Evolutionary conservation across 257 asterid species (phyloP), one percentile per base, ranked within the genome.

Genomic region (Solanum bulbocastanum): DNA sequence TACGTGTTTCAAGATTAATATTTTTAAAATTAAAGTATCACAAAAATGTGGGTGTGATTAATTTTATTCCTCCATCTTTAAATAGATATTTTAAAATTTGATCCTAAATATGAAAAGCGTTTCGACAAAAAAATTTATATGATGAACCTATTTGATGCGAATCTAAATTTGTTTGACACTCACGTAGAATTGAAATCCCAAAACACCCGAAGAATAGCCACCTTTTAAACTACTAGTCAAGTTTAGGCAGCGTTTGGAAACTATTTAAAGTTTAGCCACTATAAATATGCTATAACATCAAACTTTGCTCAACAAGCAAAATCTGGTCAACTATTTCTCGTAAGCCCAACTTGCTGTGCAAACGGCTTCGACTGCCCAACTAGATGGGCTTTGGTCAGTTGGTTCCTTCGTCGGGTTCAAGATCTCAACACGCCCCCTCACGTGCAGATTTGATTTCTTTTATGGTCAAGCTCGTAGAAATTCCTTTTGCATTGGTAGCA

Each of bases 141-240:
- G 4, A 56, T 10, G 1, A 56, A 56, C 1, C 4, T 56, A 56
- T 16, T 52, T 16, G 4, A 56, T 3, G 25, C 0, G 1, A 56
- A 56, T 56, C 4, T 20, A 56, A 56, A 56, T 2, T 56, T 56
- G 0, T 56, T 56, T 18, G 10, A 56, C 4, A 18, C 25, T 56
- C 0, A 0, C 1, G 0, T 6, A 14, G 3, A 56, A 56, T 3
- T 18, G 4, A 7, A 56, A 56, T 56, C 0, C 4, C 5, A 0
- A 56, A 56, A 56, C 25, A 56, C 11, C 0, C n/a, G 0, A 20
- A 56, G 1, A 56, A 56, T 56, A 20, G 10, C 4, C 2, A 5
- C 33, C 14, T 69, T 69, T 69, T 14, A 71, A 33, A 71, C 13
- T 32, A 52, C 42, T 71, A 33, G 11, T 33, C 65, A 56, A 3